Evolutionary conservation across 108 stramenopile genomes (phyloP).

Genomic region (Cyclotella kingstonii): DNA sequence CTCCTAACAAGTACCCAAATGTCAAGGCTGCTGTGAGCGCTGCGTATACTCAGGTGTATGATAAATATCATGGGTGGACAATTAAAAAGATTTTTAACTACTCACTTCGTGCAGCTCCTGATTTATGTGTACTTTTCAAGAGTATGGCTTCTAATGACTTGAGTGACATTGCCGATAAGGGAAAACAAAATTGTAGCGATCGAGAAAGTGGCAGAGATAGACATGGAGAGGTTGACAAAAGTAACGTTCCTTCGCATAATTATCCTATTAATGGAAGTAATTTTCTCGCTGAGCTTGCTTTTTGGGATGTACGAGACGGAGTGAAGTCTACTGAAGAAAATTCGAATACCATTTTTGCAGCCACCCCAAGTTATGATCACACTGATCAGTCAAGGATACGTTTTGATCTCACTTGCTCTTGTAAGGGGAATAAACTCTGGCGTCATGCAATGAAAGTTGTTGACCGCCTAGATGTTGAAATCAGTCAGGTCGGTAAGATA

Average conservation of each 20-base stretch:
- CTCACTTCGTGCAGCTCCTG: conserved; percentile 69
- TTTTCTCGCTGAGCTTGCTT: conserved; percentile 2
- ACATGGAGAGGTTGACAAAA: background rate
- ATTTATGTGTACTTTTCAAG: conserved; percentile 47
- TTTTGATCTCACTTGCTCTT: background rate
- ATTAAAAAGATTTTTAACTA: conserved; percentile 63
- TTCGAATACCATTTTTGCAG: no score
- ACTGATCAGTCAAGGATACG: background rate
- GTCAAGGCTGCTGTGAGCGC: conserved; percentile 45
- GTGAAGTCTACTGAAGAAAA: background rate
- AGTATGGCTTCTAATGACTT: conserved; percentile 57
- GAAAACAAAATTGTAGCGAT: conserved; percentile 1
- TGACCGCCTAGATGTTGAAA: conserved; percentile 23
- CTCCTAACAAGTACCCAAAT: conserved; percentile 40
- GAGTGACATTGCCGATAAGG: conserved; percentile 38
- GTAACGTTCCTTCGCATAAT: background rate
- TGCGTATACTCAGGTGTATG: conserved; percentile 69
- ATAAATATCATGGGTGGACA: conserved; percentile 70
- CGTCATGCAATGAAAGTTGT: conserved; percentile 20
- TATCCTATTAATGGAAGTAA: background rate
- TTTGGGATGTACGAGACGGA: background rate
- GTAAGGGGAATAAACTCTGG: conserved; percentile 2
- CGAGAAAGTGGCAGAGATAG: background rate
- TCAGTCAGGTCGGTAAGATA: conserved; percentile 41
- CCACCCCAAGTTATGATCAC: background rate